Evolutionary conservation across 805 yeast genomes (phyloP).

Genomic region (Spathaspora gorwiae): DNA sequence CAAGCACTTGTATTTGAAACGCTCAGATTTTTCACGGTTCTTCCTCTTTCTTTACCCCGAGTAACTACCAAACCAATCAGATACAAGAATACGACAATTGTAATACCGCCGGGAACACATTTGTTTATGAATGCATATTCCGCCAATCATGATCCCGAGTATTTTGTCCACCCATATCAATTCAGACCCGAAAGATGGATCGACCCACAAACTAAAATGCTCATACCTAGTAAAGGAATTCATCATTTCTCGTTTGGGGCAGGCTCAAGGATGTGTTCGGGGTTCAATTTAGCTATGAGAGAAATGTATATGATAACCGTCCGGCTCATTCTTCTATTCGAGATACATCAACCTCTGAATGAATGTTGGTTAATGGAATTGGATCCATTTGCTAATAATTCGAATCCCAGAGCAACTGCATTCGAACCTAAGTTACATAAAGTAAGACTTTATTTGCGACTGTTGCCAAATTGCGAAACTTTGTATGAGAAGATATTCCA

Average conservation of each 20-base stretch:
- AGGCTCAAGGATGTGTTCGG: constrained; percentile 72
- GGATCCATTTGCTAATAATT: constrained; percentile 50
- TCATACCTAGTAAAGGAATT: constrained; percentile 1
- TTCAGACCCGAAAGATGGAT: constrained; percentile 56
- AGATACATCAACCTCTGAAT: constrained; percentile 38
- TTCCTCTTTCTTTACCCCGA: constrained; percentile 66
- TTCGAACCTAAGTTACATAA: constrained; percentile 52
- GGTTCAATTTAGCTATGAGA: constrained; percentile 57
- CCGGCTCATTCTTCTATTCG: constrained; percentile 49
- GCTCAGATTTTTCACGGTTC: constrained; percentile 56
- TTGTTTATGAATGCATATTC: constrained; percentile 66
- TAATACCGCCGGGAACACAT: constrained; percentile 54
- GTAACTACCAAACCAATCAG: constrained; percentile 48
- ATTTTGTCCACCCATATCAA: constrained; percentile 39
- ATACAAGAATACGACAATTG: constrained; percentile 24
- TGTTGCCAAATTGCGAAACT: constrained; percentile 4
- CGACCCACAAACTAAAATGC: constrained; percentile 14
- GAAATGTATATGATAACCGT: constrained; percentile 59
- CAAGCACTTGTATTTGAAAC: constrained; percentile 61
- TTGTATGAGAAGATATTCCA: constrained; percentile 1
- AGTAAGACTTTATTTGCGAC: constrained; percentile 20
- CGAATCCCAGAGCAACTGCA: constrained; percentile 54
- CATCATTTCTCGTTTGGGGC: constrained; percentile 60
- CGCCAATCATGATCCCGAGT: constrained; percentile 57
- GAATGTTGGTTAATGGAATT: constrained; percentile 30